Evolutionary conservation across 2,329 filamentous ascomycete species (phyloP).

Genomic region (Calonectria pauciramosa): DNA sequence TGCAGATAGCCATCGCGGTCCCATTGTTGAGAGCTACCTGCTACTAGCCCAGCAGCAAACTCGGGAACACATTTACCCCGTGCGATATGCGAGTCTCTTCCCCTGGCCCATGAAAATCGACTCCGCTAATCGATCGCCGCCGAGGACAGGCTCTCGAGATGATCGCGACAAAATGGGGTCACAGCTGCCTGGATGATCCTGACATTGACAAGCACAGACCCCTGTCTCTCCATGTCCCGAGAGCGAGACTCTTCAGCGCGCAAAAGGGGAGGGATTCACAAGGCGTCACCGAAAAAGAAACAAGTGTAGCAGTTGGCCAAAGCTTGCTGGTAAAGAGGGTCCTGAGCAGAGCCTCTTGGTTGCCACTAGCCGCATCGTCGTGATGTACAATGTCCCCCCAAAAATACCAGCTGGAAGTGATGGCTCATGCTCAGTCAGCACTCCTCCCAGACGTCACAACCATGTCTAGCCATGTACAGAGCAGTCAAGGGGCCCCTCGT

Average conservation of each 20-base stretch:
- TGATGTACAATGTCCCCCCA: conserved; percentile 13
- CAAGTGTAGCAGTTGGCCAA: not conserved
- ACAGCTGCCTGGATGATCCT: conserved; percentile 18
- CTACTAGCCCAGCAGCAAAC: not conserved
- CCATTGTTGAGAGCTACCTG: not conserved
- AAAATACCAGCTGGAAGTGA: conserved; percentile 8
- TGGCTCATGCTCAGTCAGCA: conserved; percentile 13
- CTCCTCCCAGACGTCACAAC: not conserved
- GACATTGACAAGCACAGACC: not conserved
- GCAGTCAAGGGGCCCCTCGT: not conserved
- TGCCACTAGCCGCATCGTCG: conserved; percentile 24
- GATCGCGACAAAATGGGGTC: conserved; percentile 24
- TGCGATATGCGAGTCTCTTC: not conserved
- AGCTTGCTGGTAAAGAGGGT: conserved; percentile 10
- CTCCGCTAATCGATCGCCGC: conserved; percentile 28
- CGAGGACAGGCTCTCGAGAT: conserved; percentile 26
- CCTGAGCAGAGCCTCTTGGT: conserved; percentile 19
- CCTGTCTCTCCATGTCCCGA: conserved; percentile 1
- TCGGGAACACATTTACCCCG: conserved; percentile 1
- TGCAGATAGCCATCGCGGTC: not conserved
- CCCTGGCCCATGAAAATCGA: conserved; percentile 12
- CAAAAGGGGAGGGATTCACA: not conserved
- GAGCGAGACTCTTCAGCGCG: not conserved
- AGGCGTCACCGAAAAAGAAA: not conserved
- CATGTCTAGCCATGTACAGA: not conserved